Base-by-base conservation (phyloP, 139 green algal genomes). In the Chlamydomonas sphaeroides region DNA sequence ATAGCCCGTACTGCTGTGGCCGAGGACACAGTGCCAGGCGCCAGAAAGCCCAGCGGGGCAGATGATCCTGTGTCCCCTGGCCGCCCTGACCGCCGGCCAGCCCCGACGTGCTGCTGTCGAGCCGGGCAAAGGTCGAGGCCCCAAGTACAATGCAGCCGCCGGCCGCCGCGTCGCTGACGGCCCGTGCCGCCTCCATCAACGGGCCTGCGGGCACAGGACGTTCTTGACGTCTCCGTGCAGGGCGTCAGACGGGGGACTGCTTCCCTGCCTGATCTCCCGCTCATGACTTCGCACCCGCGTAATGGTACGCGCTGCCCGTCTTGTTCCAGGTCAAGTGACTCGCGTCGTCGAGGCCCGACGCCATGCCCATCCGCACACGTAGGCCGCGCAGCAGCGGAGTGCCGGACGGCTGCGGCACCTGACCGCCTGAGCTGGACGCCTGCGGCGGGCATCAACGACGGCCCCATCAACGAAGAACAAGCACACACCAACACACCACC, bases 61-160 rank as follows among this genome's bases (percentile, higher is more conserved):
- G 45, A 10, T 14, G 14, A 14, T 10, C 45, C 45, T 53, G 11
- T 10, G 45, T 10, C 45, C 45, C 14, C 14, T 10, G 45, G 45
- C 45, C n/a, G n/a, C 11, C 45, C 45, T 53, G 45, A 14, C 45
- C 11, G 45, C 45, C 45, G 11, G 51, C 51, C 45, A 51, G 10
- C 45, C 18, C 49, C 2, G 49, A 56, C 49, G 25, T n/a, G n/a
- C n/a, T 2, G 49, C 25, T 56, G 56, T 25, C 18, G 1, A 62
- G 56, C 1, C 56, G 56, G 23, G 56, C 56, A 28, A 62, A 62
- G 56, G 56, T 25, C 18, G 56, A n/a, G 56, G 57, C 36, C 21
- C 36, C 42, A 8, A 80, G 56, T 23, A 80, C 36, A 14, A 80
- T 41, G 56, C 72, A 56, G 10, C 72, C 72, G 21, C 72, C 72